Evolutionary conservation across 106 monocot species (phyloP), one percentile per base, ranked within the genome.

Genomic region (Acanthochlamys bracteata): DNA sequence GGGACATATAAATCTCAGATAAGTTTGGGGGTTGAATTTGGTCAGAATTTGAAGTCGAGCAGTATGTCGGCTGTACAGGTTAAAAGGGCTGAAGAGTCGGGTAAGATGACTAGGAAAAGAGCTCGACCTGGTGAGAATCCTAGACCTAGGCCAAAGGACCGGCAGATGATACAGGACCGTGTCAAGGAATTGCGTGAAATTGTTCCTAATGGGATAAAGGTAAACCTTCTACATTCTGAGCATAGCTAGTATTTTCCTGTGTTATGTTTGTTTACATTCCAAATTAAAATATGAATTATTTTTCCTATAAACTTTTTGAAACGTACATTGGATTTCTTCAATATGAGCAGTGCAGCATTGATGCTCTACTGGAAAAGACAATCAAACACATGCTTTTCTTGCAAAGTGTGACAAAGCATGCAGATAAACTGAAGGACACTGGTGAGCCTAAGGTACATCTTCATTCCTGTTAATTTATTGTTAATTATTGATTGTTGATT

Each of bases 321-420:
- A 12, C 10, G 15, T 49, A 49, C 17, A 49, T 49, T 49, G 33
- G 33, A 33, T 33, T 3, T 33, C 33, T 33, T 33, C 33, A 33
- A 23, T 22, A 25, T 24, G 22, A 82, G 53, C 86, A 95, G 94
- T 89, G 80, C 55, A 95, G 94, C 66, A 95, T 95, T 25, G 94
- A 95, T 76, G 75, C 86, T 51, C 72, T 90, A 33, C 47, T 95
- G 72, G 94, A 95, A 39, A 83, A 82, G 61, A 90, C 94, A 4
- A 87, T 95, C 25, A 95, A 86, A 60, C 94, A 95, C 61, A 87
- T 95, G 94, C 79, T 90, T 63, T 95, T 86, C 68, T 51, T 95
- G 67, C 94, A 87, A 75, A 86, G 82, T 74, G 84, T 95, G 57
- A 76, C 94, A 21, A 90, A 90, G 58, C 78, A 90, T 82, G 89